Evolutionary conservation across 805 yeast species (phyloP).

Genomic region (Candida coleopterorum): DNA sequence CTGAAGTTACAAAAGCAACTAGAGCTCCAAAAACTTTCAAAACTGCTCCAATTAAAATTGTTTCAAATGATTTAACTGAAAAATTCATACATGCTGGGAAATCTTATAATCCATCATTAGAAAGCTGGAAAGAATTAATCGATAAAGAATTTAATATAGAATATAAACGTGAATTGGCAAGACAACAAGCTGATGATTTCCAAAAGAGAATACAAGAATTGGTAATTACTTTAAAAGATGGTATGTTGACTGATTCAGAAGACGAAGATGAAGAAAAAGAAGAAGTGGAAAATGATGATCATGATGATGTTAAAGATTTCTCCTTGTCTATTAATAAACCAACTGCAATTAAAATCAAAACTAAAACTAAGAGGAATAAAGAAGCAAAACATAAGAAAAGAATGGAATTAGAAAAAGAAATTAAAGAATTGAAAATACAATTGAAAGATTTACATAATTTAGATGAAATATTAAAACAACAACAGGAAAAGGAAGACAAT

Average conservation of each 20-base stretch:
- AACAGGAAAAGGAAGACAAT: constrained; percentile 25
- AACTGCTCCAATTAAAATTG: constrained; percentile 49
- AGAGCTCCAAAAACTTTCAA: constrained; percentile 51
- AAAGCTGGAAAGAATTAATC: constrained; percentile 75
- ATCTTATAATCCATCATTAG: constrained; percentile 86
- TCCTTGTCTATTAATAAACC: constrained; percentile 70
- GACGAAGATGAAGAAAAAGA: constrained; percentile 36
- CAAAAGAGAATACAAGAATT: constrained; percentile 59
- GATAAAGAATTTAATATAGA: constrained; percentile 63
- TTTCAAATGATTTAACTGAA: constrained; percentile 34
- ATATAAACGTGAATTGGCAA: constrained; percentile 60
- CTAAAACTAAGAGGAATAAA: constrained; percentile 70
- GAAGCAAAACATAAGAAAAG: constrained; percentile 60
- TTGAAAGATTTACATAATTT: constrained; percentile 52
- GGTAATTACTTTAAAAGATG: constrained; percentile 57
- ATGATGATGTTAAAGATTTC: constrained; percentile 26
- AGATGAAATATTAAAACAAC: constrained; percentile 19
- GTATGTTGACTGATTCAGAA: constrained; percentile 44
- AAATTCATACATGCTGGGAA: constrained; percentile 75
- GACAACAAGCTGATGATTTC: constrained; percentile 57
- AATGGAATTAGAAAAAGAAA: constrained; percentile 48
- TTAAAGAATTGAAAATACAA: constrained; percentile 56
- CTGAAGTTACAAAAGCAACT: constrained; percentile 13
- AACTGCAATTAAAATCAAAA: constrained; percentile 64
- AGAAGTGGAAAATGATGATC: constrained; percentile 27